Conservation (phyloP, 176 grass and related monocot species). For the Avena eriantha region DNA sequence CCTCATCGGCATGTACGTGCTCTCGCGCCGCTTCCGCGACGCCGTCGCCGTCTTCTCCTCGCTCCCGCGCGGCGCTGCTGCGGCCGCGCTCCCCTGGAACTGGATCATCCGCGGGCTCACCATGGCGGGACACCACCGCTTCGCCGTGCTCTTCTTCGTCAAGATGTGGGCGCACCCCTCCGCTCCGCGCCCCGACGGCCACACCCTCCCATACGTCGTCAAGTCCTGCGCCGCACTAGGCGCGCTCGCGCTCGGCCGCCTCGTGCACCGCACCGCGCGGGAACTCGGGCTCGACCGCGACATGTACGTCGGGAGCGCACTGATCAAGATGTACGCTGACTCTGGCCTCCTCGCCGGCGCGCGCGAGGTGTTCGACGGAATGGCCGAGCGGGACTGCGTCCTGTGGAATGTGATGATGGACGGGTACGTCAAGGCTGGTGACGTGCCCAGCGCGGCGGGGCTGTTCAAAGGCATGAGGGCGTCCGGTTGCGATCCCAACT, state of each 20-base stretch:
- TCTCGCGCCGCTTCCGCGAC: constrained; percentile 69
- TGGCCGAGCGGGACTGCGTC: constrained; percentile 68
- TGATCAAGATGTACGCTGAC: constrained; percentile 72
- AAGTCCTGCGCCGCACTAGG: constrained; percentile 71
- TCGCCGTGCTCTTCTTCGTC: constrained; percentile 72
- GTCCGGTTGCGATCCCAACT: constrained; percentile 48
- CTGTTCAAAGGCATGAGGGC: constrained; percentile 65
- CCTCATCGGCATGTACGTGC: constrained; percentile 75
- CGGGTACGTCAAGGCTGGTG: constrained; percentile 55
- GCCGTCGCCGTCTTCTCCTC: constrained; percentile 65
- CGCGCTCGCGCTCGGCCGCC: constrained; percentile 56
- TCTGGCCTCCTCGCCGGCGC: constrained; percentile 48
- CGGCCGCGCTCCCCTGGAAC: constrained; percentile 74
- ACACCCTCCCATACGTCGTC: constrained; percentile 78
- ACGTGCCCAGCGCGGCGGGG: constrained; percentile 36
- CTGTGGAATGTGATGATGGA: constrained; percentile 91
- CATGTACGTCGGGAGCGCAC: constrained; percentile 68
- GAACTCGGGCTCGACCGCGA: constrained; percentile 55
- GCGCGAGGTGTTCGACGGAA: constrained; percentile 75
- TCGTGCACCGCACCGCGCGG: constrained; percentile 67
- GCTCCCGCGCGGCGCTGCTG: constrained; percentile 46
- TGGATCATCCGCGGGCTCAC: constrained; percentile 86
- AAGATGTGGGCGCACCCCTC: constrained; percentile 79
- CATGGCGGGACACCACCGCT: constrained; percentile 49
- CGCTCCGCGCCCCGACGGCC: constrained; percentile 56